These are phyloP conservation scores for Leccinum pachyderme DNA, from an alignment of 1,284 basidiomycete species.

Conservation along the genomic window DNA sequence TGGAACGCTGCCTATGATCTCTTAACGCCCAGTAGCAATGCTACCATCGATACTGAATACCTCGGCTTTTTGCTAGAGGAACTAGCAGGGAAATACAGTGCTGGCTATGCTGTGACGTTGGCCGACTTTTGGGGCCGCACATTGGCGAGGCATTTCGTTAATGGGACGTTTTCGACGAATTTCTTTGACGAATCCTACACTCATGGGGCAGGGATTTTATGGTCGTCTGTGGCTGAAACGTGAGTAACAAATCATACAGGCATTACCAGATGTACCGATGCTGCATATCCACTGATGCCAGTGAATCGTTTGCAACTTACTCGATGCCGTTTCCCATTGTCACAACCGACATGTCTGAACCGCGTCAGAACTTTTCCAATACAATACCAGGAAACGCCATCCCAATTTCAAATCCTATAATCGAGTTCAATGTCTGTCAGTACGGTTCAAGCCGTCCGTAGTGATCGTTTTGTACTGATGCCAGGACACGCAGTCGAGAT, in stretches of 20 bases:
- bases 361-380: slow-evolving; percentile 28
- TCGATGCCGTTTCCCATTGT: slow-evolving; percentile 41
- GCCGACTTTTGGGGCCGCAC: slow-evolving; percentile 36
- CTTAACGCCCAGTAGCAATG: slow-evolving; percentile 18
- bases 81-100: slow-evolving; percentile 32
- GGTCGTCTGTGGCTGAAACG: slow-evolving; percentile 36
- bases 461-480: slow-evolving; percentile 6
- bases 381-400: slow-evolving; percentile 21
- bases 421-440: slow-evolving; percentile 48
- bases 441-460: neutral
- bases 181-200: slow-evolving; percentile 33
- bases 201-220: slow-evolving; percentile 38
- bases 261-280: slow-evolving; percentile 1
- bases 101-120: slow-evolving; percentile 36
- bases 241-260: slow-evolving; percentile 12
- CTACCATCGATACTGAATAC: slow-evolving; percentile 19
- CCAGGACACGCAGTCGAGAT: slow-evolving; percentile 34
- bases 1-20: slow-evolving; percentile 37
- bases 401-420: slow-evolving; percentile 41
- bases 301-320: slow-evolving; percentile 34
- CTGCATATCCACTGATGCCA: slow-evolving; percentile 3
- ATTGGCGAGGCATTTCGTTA: slow-evolving; percentile 40
- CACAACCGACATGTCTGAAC: slow-evolving; percentile 26
- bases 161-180: slow-evolving; percentile 36
- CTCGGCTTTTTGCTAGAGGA: slow-evolving; percentile 30